Percentiles rank a stretch among this genome's conserved stretches.
These are phyloP conservation scores for Wickerhamiella siamensis DNA, from an alignment of 805 yeast genomes.

Conservation along the genomic window DNA sequence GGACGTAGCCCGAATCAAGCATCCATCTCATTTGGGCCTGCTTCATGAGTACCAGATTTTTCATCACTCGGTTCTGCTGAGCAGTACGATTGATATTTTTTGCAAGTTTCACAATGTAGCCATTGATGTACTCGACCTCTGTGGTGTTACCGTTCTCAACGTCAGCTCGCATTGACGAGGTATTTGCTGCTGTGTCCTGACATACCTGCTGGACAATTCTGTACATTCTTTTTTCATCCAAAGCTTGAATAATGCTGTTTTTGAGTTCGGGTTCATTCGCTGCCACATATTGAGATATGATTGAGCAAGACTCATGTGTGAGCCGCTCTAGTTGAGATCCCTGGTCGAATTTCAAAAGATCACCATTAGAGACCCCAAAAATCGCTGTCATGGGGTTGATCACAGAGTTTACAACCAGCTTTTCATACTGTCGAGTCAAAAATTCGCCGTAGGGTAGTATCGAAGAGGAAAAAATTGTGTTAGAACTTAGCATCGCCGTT, in stretches of 20 bases:
- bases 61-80: conserved; percentile 33
- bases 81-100: conserved; percentile 30
- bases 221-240: conserved; percentile 23
- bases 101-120: conserved; percentile 53
- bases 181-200: conserved; percentile 39
- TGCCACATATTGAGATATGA: conserved; percentile 24
- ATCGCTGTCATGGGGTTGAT: conserved; percentile 75
- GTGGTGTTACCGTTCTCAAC: conserved; percentile 39
- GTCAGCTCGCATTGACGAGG: conserved; percentile 63
- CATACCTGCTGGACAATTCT: conserved; percentile 30
- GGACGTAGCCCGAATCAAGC: neutral
- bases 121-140: conserved; percentile 75
- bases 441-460: conserved; percentile 30
- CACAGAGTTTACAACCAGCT: conserved; percentile 66
- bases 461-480: conserved; percentile 7
- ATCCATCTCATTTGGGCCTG: neutral
- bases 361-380: conserved; percentile 66
- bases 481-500: neutral
- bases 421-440: conserved; percentile 51
- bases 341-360: conserved; percentile 34
- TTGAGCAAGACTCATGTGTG: conserved; percentile 33
- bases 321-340: conserved; percentile 28
- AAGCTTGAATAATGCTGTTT: conserved; percentile 2
- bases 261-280: conserved; percentile 9
- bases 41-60: conserved; percentile 30